A percentile compares a stretch with the other conserved stretches of the same genome.
These are phyloP conservation scores for Raphanus raphanistrum DNA, from an alignment of 345 rosid genomes.

Conservation along the genomic window DNA sequence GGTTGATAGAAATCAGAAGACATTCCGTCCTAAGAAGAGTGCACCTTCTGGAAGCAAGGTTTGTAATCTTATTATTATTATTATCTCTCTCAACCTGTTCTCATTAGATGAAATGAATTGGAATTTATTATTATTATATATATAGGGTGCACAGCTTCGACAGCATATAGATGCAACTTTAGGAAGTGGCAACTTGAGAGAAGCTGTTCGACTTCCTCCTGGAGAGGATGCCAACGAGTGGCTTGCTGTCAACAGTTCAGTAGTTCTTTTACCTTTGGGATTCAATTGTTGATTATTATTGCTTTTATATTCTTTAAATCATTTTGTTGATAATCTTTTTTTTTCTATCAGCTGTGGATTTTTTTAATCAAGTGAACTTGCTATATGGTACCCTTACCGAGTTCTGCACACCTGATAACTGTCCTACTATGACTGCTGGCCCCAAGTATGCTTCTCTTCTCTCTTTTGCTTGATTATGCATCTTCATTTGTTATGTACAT, in stretches of 20 bases:
- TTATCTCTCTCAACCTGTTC: neutral
- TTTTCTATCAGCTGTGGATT: neutral
- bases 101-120: neutral
- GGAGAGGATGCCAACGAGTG: constrained; percentile 98
- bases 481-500: neutral
- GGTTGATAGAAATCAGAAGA: constrained; percentile 81
- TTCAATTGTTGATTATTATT: neutral
- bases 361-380: constrained; percentile 99
- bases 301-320: neutral
- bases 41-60: constrained; percentile 99
- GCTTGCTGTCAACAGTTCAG: constrained; percentile 98
- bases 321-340: neutral
- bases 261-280: constrained; percentile 1
- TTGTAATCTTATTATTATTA: constrained; percentile 24
- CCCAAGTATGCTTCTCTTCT: constrained; percentile 69
- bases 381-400: constrained; percentile 98
- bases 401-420: constrained; percentile 92
- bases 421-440: constrained; percentile 99
- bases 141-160: constrained; percentile 89
- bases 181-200: constrained; percentile 97
- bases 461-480: neutral
- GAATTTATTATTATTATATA: constrained; percentile 42
- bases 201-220: constrained; percentile 98
- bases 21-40: constrained; percentile 97
- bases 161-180: constrained; percentile 97